Percentiles rank a stretch among this genome's conserved stretches.
These are phyloP conservation scores for Fusarium sublunatum DNA, from an alignment of 2,329 filamentous ascomycete species.

Conservation along the genomic window DNA sequence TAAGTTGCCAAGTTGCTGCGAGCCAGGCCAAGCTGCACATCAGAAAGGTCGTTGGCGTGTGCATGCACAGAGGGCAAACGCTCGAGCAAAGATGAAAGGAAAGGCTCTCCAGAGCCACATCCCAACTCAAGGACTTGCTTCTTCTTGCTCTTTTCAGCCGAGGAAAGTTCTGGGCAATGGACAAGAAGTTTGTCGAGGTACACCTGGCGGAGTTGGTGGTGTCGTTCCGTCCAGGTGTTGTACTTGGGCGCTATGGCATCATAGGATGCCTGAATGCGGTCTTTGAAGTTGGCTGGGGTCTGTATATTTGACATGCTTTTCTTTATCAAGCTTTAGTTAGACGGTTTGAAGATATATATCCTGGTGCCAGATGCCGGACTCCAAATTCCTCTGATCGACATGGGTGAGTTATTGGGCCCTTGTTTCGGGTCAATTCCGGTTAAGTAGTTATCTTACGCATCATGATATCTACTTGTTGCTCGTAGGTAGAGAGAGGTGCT, in stretches of 20 bases:
- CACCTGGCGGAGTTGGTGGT: not conserved
- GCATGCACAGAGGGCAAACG: not conserved
- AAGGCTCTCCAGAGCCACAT: slow-evolving; percentile 20
- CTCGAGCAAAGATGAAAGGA: slow-evolving; percentile 7
- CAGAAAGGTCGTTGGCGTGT: slow-evolving; percentile 23
- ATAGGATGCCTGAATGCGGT: slow-evolving; percentile 14
- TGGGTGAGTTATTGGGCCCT: too few relatives aligned
- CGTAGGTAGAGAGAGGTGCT: too few relatives aligned
- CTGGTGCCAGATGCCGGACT: too few relatives aligned
- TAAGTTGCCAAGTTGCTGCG: not conserved
- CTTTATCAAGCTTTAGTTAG: too few relatives aligned
- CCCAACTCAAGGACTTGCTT: slow-evolving; percentile 22
- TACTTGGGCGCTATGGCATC: slow-evolving; percentile 19
- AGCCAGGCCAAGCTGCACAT: slow-evolving; percentile 13
- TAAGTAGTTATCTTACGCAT: too few relatives aligned
- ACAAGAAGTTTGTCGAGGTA: slow-evolving; percentile 10
- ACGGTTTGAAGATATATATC: too few relatives aligned
- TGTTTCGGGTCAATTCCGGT: too few relatives aligned
- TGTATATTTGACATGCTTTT: not conserved
- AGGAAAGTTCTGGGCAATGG: slow-evolving; percentile 2
- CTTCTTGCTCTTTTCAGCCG: accelerated
- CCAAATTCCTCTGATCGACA: too few relatives aligned
- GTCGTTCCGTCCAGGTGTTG: slow-evolving; percentile 26
- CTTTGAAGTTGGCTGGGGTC: not conserved
- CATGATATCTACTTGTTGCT: too few relatives aligned